Base-by-base conservation (phyloP, 352 stramenopile genomes). In the Pythium insidiosum region DNA sequence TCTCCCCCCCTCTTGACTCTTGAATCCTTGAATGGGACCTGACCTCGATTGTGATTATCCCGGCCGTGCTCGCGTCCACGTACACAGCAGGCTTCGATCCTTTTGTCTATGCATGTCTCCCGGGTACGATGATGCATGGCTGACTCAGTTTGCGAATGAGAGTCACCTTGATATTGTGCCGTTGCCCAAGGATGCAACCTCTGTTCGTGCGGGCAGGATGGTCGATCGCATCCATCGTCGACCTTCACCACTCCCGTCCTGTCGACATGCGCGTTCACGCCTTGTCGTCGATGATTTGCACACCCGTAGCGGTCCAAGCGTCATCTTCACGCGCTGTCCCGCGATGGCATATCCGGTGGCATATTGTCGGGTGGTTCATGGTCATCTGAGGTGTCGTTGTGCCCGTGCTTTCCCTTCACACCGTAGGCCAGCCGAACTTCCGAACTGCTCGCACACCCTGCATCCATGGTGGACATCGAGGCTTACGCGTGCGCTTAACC, bases 121-220 rank as follows among this genome's bases (percentile, higher is more conserved):
- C 15, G 30, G 38, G 38, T 45, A 34, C 38, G 24, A 21, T 7
- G 38, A 45, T 22, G 22, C 18, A 12, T 45, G 22, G 22, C 22
- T 45, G 18, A 18, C 18, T 22, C 9, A 45, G 11, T 21, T 45
- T 13, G 20, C 33, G 20, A 45, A 34, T 21, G 38, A 45, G 16
- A n/a, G 4, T 9, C 38, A 31, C 7, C 23, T 45, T 19, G 11
- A 33, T 22, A 33, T 45, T 5, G 22, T 45, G 15, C 5, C 38
- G 12, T 45, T 22, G 4, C 33, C 5, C 5, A 25, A 5, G 20
- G 38, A 45, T 18, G 22, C 24, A 5, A 21, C 33, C 15, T 1
- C 61, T 66, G 3, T 57, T 61, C 20, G 44, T 56, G 0, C 38
- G 36, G 7, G 51, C 62, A 21, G 66, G 66, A 13, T 26, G 66